Evolutionary conservation across 129 eudicot species (phyloP).

Genomic region (Glebionis coronaria): DNA sequence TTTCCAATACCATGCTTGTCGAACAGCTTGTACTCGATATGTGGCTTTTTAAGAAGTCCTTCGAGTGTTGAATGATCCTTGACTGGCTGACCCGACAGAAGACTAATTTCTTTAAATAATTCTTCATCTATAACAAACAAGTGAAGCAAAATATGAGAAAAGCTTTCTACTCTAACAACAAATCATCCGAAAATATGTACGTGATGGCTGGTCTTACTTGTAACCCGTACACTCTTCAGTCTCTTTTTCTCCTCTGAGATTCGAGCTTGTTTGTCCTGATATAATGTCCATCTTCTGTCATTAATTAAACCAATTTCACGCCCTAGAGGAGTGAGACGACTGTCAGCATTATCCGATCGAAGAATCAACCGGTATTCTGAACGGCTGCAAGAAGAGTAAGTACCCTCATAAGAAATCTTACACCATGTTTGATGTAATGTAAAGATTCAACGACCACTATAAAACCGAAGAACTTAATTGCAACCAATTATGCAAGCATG

Average conservation of each 20-base stretch:
- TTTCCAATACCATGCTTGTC: slow-evolving; percentile 95
- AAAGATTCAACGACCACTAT: background rate
- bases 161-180: background rate
- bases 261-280: slow-evolving; percentile 79
- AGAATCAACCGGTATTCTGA: slow-evolving; percentile 87
- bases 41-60: slow-evolving; percentile 85
- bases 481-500: too few species aligned
- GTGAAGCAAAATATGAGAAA: background rate
- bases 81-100: slow-evolving; percentile 78
- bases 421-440: slow-evolving; percentile 1
- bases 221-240: slow-evolving; percentile 52
- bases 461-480: background rate
- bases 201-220: slow-evolving; percentile 47
- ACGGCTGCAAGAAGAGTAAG: slow-evolving; percentile 50
- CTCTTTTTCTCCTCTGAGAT: slow-evolving; percentile 80
- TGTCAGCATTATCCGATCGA: slow-evolving; percentile 91
- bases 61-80: slow-evolving; percentile 73
- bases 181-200: background rate
- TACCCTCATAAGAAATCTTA: background rate
- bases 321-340: slow-evolving; percentile 91
- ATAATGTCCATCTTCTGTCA: slow-evolving; percentile 69
- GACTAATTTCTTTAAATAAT: slow-evolving; percentile 57
- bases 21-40: slow-evolving; percentile 68
- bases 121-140: slow-evolving; percentile 57
- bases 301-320: slow-evolving; percentile 90